Evolutionary conservation across 805 yeast genomes (phyloP), one percentile per base, ranked within the genome.

Genomic region (Saturnispora silvae): DNA sequence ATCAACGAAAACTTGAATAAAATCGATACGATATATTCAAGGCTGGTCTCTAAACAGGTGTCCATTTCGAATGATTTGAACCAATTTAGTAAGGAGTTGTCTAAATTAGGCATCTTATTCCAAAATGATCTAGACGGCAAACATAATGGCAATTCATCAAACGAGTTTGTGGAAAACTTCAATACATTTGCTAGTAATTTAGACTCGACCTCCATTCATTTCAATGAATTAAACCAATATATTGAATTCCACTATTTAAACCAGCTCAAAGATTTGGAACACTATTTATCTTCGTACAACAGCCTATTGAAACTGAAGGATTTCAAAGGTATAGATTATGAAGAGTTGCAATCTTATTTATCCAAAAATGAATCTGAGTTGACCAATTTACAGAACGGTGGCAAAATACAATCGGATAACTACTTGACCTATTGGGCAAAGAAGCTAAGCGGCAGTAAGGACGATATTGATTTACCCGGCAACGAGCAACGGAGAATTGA

Each of bases 311-410:
- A 81, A 52, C 67, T 82, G 40, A 85, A 89, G 46, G 97, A 89
- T 51, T 86, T 85, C 53, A 87, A 87, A 56, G 87, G 83, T 49
- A 72, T 89, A 20, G 98, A 89, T 55, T 78, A 80, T 51, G 96
- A 92, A 53, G 94, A 82, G 35, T 64, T 89, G 31, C 72, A 75
- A 28, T 94, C 81, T 38, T 89, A 89, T 59, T 62, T 86, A 39
- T 66, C 68, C 28, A 81, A 83, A 50, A 76, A 94, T 0, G 67
- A 71, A 34, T 61, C 63, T 28, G 97, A 89, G 47, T 75, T 76
- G 47, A 53, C 54, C 4, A 37, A 52, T 38, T 32, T 60, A 18
- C 40, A 56, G 35, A 52, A 51, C 36, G 63, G 63, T 4, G 63
- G 64, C 1, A 51, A 61, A 9, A 44, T 59, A n/a, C 53, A 59